Base-by-base conservation (phyloP, 2,329 filamentous ascomycete genomes). In the Epichloe brachyelytri region DNA sequence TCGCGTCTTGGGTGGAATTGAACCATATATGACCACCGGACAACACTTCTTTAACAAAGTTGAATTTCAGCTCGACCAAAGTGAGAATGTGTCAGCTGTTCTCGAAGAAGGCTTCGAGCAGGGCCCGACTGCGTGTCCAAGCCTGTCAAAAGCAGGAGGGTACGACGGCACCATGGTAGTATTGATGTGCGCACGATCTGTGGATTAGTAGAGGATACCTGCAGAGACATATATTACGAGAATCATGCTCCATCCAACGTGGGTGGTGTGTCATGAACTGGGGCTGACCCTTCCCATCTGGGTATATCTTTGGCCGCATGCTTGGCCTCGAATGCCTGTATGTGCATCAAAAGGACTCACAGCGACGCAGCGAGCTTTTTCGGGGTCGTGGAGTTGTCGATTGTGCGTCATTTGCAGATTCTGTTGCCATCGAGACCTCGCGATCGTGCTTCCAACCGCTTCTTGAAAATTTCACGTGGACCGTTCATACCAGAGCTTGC, bases 301-400 rank as follows among this genome's bases (percentile, higher is more conserved):
- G 50, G 34, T 45, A 39, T 46, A 49, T 52, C 17, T 49, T n/a
- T 45, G 50, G 50, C 50, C 46, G 46, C 46, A 52, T 43, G 15
- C 34, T 40, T 52, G 36, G 50, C 15, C 26, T 12, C 40, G 14
- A 43, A 52, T 49, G 41, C 34, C 22, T 52, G 46, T 49, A 45
- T 52, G 20, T 36, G 26, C 33, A 45, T n/a, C 26, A 40, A 22
- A 26, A 10, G 11, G 19, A 26, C 20, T n/a, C 12, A 14, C 15
- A 44, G 41, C 17, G 46, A 48, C 26, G 41, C 33, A 37, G 39
- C 39, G 20, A 40, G n/a, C 37, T 37, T 40, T 38, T 19, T 20
- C 17, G 19, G 40, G 40, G 33, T 8, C 30, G 33, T 12, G 38
- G 26, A 30, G 22, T 19, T 48, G 39, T 40, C 19, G 39, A 48